Conservation (phyloP, 345 rosid genomes). For the Salix brachista region DNA sequence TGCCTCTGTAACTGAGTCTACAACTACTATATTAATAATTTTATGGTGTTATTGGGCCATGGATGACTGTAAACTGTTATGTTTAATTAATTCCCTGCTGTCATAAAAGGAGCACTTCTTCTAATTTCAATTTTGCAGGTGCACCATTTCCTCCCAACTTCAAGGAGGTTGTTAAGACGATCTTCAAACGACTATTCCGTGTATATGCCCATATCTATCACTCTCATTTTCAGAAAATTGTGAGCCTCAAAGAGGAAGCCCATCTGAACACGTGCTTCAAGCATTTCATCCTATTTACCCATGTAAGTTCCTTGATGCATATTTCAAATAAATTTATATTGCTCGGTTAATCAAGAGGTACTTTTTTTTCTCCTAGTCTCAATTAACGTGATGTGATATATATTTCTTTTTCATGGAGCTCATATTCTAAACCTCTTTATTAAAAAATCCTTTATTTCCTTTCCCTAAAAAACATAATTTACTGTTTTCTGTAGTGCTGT, state of each 20-base stretch:
- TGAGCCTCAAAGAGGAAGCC: constrained; percentile 98
- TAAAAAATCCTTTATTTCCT: no score
- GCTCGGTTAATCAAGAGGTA: no score
- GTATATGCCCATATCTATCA: constrained; percentile 96
- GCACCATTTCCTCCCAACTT: constrained; percentile 96
- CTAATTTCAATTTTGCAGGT: constrained; percentile 43
- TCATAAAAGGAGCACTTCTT: no score
- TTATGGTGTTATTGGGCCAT: no score
- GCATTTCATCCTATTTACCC: constrained; percentile 91
- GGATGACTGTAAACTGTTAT: no score
- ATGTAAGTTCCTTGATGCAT: constrained; percentile 48
- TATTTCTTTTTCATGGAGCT: no score
- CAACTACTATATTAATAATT: no score
- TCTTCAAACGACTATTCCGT: constrained; percentile 89
- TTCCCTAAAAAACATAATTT: no score
- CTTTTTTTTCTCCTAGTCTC: no score
- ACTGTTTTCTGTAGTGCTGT: no score
- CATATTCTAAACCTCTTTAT: no score
- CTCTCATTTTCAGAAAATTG: constrained; percentile 97
- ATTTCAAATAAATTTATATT: neutral
- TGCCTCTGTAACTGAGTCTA: no score
- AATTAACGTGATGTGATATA: neutral
- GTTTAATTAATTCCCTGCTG: neutral
- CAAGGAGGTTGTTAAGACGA: constrained; percentile 94
- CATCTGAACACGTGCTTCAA: constrained; percentile 99